Percentiles rank a stretch among this genome's conserved stretches.
Conservation (phyloP, 805 yeast genomes). For the Sugiyamaella valdiviana region DNA sequence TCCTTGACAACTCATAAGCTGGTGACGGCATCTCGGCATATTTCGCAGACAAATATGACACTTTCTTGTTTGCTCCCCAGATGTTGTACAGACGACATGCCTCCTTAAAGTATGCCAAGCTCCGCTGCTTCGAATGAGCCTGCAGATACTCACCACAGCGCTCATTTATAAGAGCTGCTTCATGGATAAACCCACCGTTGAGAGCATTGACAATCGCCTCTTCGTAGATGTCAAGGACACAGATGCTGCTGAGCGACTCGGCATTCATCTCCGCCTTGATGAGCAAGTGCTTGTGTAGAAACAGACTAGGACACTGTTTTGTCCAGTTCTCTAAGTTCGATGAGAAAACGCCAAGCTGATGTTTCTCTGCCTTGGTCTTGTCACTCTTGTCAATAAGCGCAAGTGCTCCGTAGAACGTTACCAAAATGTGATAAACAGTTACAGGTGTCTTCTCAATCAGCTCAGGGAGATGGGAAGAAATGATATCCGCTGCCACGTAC, state of each 20-base stretch:
- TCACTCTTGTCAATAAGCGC: slow-evolving; percentile 25
- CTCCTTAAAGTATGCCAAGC: slow-evolving; percentile 33
- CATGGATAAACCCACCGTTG: slow-evolving; percentile 31
- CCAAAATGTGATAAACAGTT: slow-evolving; percentile 22
- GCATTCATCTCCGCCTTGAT: slow-evolving; percentile 33
- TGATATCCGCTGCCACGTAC: slow-evolving; percentile 21
- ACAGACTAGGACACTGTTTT: slow-evolving; percentile 33
- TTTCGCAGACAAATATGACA: slow-evolving; percentile 21
- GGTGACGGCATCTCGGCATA: slow-evolving; percentile 31
- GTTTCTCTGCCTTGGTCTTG: slow-evolving; percentile 21
- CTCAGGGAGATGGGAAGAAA: slow-evolving; percentile 18
- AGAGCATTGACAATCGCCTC: slow-evolving; percentile 39
- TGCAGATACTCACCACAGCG: slow-evolving; percentile 34
- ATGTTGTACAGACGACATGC: slow-evolving; percentile 27
- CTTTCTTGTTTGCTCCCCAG: slow-evolving; percentile 24
- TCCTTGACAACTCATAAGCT: slow-evolving; percentile 21
- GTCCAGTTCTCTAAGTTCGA: slow-evolving; percentile 34
- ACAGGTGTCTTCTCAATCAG: slow-evolving; percentile 19
- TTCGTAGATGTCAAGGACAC: slow-evolving; percentile 41
- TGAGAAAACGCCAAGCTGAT: slow-evolving; percentile 24
- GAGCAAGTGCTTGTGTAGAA: slow-evolving; percentile 35
- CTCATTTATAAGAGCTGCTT: slow-evolving; percentile 38
- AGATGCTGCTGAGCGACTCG: slow-evolving; percentile 31
- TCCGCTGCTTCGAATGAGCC: slow-evolving; percentile 36
- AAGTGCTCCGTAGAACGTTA: slow-evolving; percentile 24